A percentile compares a stretch with the other conserved stretches of the same genome.
Evolutionary conservation across 768 basidiomycete species (phyloP).

Genomic region (Leccinum subgranulosum): DNA sequence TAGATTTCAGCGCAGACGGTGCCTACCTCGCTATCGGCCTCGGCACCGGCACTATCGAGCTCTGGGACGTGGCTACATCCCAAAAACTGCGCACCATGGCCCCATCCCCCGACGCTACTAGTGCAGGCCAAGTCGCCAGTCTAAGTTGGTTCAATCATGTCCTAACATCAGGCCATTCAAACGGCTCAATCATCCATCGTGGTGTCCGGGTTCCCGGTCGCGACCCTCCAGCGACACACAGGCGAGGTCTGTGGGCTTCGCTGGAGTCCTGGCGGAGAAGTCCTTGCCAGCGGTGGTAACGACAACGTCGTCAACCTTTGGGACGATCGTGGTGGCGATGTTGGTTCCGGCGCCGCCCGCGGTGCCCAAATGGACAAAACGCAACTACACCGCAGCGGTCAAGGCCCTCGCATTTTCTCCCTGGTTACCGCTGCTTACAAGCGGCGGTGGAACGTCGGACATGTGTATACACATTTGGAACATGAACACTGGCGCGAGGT

Average conservation of each 20-base stretch:
- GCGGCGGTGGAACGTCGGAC: constrained; percentile 94
- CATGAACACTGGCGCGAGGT: constrained; percentile 84
- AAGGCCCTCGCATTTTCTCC: constrained; percentile 96
- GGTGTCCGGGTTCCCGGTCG: constrained; percentile 86
- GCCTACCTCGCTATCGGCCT: constrained; percentile 80
- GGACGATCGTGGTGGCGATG: constrained; percentile 78
- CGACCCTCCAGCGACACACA: constrained; percentile 84
- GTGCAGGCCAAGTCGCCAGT: constrained; percentile 67
- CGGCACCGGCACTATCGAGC: constrained; percentile 81
- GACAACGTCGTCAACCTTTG: constrained; percentile 98
- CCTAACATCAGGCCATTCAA: constrained; percentile 83
- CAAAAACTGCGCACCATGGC: constrained; percentile 91
- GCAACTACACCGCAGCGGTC: constrained; percentile 87
- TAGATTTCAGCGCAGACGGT: constrained; percentile 79
- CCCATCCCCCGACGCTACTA: constrained; percentile 21
- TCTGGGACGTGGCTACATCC: constrained; percentile 87
- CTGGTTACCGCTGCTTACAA: constrained; percentile 88
- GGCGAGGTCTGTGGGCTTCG: constrained; percentile 92
- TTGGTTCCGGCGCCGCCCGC: constrained; percentile 39
- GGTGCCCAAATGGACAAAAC: constrained; percentile 85
- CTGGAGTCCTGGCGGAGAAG: constrained; percentile 85
- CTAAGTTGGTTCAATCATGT: constrained; percentile 88
- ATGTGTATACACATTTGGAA: constrained; percentile 91
- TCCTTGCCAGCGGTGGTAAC: constrained; percentile 93
- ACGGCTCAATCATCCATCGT: constrained; percentile 95